Percentiles rank a stretch among this genome's conserved stretches.
Evolutionary conservation across 2,329 filamentous ascomycete genomes (phyloP).

Genomic region (Macrophomina phaseolina): DNA sequence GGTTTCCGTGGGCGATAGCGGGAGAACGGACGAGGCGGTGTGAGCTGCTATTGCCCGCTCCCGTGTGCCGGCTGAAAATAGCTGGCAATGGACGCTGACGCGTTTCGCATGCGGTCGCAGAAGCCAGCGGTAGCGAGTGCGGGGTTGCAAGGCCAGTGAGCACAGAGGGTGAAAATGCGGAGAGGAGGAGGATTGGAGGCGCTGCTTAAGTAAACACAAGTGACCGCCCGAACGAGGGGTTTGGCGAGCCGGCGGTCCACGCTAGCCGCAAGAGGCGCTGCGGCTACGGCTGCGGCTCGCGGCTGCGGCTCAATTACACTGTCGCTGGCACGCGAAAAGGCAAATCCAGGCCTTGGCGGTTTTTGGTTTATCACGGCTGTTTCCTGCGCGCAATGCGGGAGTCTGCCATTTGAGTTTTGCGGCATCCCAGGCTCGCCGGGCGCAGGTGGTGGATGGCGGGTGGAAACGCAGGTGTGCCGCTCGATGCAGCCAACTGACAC

Average conservation of each 20-base stretch:
- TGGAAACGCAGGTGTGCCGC: conserved; percentile 4
- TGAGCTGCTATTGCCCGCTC: not conserved
- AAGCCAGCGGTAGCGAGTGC: not conserved
- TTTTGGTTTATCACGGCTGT: not conserved
- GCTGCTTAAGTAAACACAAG: too few species aligned
- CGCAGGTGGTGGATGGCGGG: not conserved
- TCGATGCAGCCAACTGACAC: not conserved
- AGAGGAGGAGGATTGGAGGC: not conserved
- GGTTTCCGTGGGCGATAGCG: too few species aligned
- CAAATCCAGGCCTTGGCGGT: not conserved
- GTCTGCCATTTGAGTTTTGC: not conserved
- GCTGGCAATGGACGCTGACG: not conserved
- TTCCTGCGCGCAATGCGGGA: not conserved
- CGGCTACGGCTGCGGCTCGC: not conserved
- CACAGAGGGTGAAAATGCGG: not conserved
- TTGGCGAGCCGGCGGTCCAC: too few species aligned
- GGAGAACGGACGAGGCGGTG: not conserved
- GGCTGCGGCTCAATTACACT: not conserved
- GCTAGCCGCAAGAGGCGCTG: too few species aligned
- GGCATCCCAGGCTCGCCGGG: too few species aligned
- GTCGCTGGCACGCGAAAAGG: not conserved
- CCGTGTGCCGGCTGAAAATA: not conserved
- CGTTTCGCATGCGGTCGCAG: conserved; percentile 16
- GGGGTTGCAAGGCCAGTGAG: not conserved
- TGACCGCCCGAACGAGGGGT: too few species aligned